Conservation (phyloP, 78 protist genomes). For the Guillardia theta region DNA sequence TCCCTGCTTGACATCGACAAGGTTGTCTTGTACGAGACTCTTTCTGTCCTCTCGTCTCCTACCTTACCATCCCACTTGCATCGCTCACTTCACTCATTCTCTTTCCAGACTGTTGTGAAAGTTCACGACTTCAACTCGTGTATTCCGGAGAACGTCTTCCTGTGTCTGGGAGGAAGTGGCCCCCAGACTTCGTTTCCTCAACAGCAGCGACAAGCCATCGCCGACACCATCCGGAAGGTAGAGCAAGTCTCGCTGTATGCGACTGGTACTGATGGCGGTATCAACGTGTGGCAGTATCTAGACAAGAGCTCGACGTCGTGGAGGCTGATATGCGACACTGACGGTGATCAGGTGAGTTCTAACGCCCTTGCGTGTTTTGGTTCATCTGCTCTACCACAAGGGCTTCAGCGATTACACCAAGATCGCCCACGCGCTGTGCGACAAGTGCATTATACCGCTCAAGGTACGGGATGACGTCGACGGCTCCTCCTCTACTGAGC, state of each 20-base stretch:
- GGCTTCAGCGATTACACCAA: not conserved
- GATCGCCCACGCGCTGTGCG: not conserved
- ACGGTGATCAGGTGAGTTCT: not conserved
- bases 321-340: not conserved
- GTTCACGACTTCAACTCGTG: not conserved
- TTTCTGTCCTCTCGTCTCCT: too few relatives aligned
- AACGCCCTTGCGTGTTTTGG: too few relatives aligned
- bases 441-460: not conserved
- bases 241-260: too few relatives aligned
- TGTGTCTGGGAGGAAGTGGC: not conserved
- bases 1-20: not conserved
- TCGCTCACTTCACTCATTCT: too few relatives aligned
- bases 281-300: not conserved
- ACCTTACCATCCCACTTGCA: too few relatives aligned
- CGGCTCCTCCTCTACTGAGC: too few relatives aligned
- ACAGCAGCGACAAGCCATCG: not conserved
- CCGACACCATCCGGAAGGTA: not conserved
- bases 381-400: not conserved
- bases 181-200: not conserved
- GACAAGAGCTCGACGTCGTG: not conserved
- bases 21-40: too few relatives aligned
- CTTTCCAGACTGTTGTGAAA: too few relatives aligned
- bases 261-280: not conserved
- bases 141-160: not conserved
- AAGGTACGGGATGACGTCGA: too few relatives aligned